Percentiles rank a stretch among this genome's conserved stretches.
phyloP scores from a whole-genome alignment of 345 rosid species.

The Camelina laxa region DNA sequence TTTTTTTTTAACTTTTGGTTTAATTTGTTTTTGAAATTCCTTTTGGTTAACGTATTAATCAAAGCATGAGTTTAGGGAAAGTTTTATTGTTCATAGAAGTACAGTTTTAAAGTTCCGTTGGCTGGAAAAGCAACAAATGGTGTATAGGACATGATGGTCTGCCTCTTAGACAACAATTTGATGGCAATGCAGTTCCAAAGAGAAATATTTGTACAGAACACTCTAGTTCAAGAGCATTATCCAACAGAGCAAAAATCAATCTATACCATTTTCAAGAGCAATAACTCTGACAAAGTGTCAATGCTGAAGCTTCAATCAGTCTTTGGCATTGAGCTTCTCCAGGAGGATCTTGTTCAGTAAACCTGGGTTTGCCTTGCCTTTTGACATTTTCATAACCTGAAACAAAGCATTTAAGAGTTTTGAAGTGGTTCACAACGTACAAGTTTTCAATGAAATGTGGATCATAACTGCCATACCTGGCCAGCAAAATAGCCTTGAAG shows the following conservation, averaged over 20 bases:
- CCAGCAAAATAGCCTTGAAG: constrained; percentile 92
- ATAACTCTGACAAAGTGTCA: constrained; percentile 8
- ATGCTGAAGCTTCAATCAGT: constrained; percentile 46
- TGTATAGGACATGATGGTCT: constrained; percentile 49
- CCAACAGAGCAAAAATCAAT: too few species aligned
- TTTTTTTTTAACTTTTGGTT: too few species aligned
- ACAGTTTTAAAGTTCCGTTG: constrained; percentile 51
- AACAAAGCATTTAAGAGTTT: constrained; percentile 22
- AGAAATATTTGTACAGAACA: too few species aligned
- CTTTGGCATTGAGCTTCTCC: constrained; percentile 67
- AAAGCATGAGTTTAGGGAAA: too few species aligned
- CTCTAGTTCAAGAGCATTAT: too few species aligned
- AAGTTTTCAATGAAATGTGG: neutral
- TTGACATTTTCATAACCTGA: constrained; percentile 90
- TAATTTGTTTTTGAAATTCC: too few species aligned
- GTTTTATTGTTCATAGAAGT: too few species aligned
- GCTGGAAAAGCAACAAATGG: constrained; percentile 53
- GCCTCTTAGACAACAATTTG: constrained; percentile 47
- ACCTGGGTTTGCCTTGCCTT: constrained; percentile 91
- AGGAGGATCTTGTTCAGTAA: constrained; percentile 79
- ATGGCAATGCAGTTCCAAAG: constrained; percentile 44
- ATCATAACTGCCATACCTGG: constrained; percentile 56
- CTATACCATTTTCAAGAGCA: too few species aligned
- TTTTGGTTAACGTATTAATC: too few species aligned
- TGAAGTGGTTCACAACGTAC: neutral